These are phyloP conservation scores for Glaciozyma martinii DNA, from an alignment of 768 basidiomycete genomes.

Conservation along the genomic window DNA sequence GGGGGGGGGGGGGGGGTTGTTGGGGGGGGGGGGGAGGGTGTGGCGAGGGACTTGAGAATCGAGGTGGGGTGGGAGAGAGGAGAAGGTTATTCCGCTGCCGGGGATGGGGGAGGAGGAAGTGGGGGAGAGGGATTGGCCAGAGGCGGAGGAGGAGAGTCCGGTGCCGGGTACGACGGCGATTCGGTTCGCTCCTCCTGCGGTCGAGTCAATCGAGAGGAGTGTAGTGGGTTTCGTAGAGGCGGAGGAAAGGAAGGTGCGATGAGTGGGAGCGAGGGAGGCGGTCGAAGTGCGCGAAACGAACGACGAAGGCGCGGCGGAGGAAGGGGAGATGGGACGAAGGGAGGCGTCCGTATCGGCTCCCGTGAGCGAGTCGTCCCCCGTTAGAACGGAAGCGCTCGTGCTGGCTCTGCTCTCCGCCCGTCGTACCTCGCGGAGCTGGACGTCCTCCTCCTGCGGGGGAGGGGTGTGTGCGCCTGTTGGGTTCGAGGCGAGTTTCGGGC, in stretches of 20 bases:
- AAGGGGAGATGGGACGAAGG: slow-evolving; percentile 78
- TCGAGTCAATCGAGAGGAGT: slow-evolving; percentile 73
- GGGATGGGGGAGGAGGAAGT: slow-evolving; percentile 36
- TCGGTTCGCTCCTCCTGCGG: slow-evolving; percentile 47
- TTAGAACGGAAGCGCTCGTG: not conserved
- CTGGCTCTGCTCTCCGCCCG: not conserved
- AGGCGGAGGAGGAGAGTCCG: slow-evolving; percentile 8
- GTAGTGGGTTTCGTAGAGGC: slow-evolving; percentile 88
- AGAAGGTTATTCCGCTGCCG: slow-evolving; percentile 62
- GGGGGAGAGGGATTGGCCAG: slow-evolving; percentile 46
- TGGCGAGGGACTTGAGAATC: not conserved
- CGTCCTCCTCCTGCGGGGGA: not conserved
- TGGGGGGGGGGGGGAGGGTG: too few species aligned
- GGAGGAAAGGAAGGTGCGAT: slow-evolving; percentile 52
- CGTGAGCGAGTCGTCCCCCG: not conserved
- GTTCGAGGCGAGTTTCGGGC: slow-evolving; percentile 3
- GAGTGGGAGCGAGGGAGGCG: slow-evolving; percentile 68
- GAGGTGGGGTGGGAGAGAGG: slow-evolving; percentile 47
- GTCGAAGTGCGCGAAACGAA: slow-evolving; percentile 53
- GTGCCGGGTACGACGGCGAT: slow-evolving; percentile 43
- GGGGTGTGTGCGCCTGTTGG: not conserved
- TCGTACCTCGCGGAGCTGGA: not conserved
- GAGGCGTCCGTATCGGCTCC: slow-evolving; percentile 96
- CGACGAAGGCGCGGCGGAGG: slow-evolving; percentile 58
- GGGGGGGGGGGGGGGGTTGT: too few species aligned